Evolutionary conservation across 2,329 filamentous ascomycete genomes (phyloP).

Genomic region (Aspergillus sp.): DNA sequence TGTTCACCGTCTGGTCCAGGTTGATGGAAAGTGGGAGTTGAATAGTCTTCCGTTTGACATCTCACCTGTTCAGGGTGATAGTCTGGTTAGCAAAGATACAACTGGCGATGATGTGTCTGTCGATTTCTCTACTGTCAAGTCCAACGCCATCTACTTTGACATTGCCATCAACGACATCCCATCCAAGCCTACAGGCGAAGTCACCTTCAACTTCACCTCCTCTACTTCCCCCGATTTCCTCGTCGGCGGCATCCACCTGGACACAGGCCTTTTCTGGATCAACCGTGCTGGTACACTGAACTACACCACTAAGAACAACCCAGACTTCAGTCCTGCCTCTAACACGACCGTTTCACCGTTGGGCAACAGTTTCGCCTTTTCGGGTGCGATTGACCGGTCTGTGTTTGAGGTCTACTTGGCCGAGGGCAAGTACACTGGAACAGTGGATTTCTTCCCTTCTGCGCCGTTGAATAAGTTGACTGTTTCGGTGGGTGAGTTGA

Average conservation of each 20-base stretch:
- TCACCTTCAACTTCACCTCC: conserved; percentile 52
- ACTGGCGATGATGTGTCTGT: conserved; percentile 41
- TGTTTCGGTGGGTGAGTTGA: conserved; percentile 6
- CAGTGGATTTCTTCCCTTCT: conserved; percentile 48
- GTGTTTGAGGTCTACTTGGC: conserved; percentile 55
- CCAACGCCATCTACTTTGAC: conserved; percentile 52
- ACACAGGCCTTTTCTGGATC: conserved; percentile 48
- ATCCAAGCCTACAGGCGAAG: conserved; percentile 29
- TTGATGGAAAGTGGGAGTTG: conserved; percentile 48
- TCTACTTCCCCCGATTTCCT: conserved; percentile 47
- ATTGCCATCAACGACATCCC: conserved; percentile 47
- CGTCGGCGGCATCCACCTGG: conserved; percentile 45
- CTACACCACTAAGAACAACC: conserved; percentile 41
- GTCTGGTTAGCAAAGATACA: conserved; percentile 23
- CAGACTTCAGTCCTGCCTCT: conserved; percentile 55
- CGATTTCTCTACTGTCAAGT: conserved; percentile 48
- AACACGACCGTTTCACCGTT: conserved; percentile 21
- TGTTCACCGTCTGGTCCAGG: conserved; percentile 48
- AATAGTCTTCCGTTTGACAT: conserved; percentile 46
- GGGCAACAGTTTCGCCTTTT: conserved; percentile 36
- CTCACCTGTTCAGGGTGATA: conserved; percentile 40
- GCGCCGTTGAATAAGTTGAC: conserved; percentile 25
- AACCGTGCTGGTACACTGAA: conserved; percentile 46
- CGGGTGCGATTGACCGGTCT: conserved; percentile 50
- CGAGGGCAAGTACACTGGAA: conserved; percentile 46